Conservation (phyloP, 1,284 basidiomycete genomes). For the Apiotrichum porosum region DNA sequence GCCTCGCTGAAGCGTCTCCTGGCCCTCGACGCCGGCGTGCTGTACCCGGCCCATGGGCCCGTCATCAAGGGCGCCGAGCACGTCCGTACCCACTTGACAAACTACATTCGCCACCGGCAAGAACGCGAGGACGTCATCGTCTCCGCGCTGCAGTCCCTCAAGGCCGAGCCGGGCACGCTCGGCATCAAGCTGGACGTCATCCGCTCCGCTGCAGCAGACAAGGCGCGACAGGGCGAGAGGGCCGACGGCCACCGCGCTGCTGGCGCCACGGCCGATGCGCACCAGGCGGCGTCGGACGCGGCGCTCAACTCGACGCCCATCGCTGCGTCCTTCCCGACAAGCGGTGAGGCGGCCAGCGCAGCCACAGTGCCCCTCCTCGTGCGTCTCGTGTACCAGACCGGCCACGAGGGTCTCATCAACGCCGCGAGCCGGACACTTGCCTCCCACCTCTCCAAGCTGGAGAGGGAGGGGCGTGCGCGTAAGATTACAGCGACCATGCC, state of each 20-base stretch:
- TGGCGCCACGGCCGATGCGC: constrained; percentile 6
- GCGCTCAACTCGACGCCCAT: constrained; percentile 4
- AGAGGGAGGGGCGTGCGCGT: constrained; percentile 60
- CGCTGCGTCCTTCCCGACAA: constrained; percentile 1
- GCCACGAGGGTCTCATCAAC: constrained; percentile 30
- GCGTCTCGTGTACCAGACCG: constrained; percentile 34
- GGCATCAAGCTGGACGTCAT: constrained; percentile 14
- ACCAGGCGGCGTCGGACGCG: not conserved
- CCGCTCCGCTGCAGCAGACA: constrained; percentile 10
- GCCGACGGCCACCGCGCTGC: constrained; percentile 3
- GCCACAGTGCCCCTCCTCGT: constrained; percentile 26
- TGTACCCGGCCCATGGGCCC: constrained; percentile 88
- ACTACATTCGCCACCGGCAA: constrained; percentile 75
- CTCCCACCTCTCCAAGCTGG: constrained; percentile 42
- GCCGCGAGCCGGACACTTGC: constrained; percentile 27
- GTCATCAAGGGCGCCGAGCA: constrained; percentile 53
- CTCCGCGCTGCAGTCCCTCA: constrained; percentile 15
- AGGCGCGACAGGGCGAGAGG: not conserved
- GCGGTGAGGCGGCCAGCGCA: not conserved
- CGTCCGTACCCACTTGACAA: constrained; percentile 52
- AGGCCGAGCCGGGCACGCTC: constrained; percentile 7
- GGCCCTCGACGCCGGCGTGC: constrained; percentile 34
- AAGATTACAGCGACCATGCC: constrained; percentile 21
- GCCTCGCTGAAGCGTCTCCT: constrained; percentile 38
- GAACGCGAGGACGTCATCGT: constrained; percentile 74